These are phyloP conservation scores for Truncatella angustata DNA, from an alignment of 2,329 filamentous ascomycete species.

Conservation along the genomic window DNA sequence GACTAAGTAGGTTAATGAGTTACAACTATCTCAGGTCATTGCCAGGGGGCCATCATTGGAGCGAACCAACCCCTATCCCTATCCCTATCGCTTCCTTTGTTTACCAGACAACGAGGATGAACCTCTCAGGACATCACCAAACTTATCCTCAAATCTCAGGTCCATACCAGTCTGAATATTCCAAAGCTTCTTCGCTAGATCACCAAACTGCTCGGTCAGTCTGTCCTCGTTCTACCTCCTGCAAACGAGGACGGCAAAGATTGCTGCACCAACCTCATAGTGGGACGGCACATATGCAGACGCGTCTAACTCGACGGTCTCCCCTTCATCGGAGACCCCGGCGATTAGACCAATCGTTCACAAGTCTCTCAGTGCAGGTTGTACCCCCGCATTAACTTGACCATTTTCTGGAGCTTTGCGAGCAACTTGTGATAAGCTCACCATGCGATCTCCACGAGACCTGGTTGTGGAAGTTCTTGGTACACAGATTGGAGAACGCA, in stretches of 20 bases:
- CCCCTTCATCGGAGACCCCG: not conserved
- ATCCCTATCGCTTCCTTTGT: no score
- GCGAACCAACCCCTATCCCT: no score
- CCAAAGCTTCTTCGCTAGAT: not conserved
- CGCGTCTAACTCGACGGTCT: not conserved
- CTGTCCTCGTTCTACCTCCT: not conserved
- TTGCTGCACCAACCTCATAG: not conserved
- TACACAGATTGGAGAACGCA: no score
- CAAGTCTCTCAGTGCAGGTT: not conserved
- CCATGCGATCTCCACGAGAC: no score
- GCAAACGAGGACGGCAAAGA: not conserved
- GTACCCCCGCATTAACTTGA: no score
- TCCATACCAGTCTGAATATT: not conserved
- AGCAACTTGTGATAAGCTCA: no score
- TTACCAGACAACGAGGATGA: no score
- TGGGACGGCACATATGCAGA: not conserved
- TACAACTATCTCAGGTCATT: no score
- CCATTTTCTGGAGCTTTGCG: no score
- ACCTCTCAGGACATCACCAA: not conserved
- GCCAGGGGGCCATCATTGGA: no score
- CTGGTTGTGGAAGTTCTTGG: no score
- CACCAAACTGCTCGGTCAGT: not conserved
- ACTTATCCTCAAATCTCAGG: not conserved
- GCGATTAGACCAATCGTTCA: not conserved
- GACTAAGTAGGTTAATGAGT: no score